Conservation (phyloP, 176 grass and related monocot genomes). For the Carex parvula region DNA sequence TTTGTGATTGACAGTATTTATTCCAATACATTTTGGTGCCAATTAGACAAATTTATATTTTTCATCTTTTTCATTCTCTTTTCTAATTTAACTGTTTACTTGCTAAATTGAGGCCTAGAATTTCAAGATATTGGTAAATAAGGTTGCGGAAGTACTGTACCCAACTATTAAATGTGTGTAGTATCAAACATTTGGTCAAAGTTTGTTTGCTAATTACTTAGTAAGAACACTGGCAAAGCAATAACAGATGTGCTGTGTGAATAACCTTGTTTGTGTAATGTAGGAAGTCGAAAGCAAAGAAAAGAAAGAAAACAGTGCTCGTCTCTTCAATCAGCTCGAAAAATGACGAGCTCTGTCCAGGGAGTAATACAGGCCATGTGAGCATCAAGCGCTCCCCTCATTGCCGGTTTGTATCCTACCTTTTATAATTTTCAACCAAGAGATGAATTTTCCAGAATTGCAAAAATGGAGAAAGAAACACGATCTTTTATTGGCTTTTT, state of each 20-base stretch:
- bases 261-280: not conserved
- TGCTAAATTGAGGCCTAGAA: not conserved
- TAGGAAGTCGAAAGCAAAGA: slow-evolving; percentile 23
- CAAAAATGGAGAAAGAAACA: not conserved
- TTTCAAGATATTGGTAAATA: not conserved
- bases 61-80: not conserved
- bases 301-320: slow-evolving; percentile 23
- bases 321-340: slow-evolving; percentile 25
- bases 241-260: not conserved
- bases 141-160: not conserved
- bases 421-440: not conserved
- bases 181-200: not conserved
- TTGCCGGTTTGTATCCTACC: slow-evolving; percentile 8
- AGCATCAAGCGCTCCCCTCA: slow-evolving; percentile 11
- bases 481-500: not conserved
- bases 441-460: not conserved
- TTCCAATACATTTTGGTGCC: not conserved
- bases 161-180: not conserved
- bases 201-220: not conserved
- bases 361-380: not conserved
- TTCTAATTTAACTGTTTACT: not conserved
- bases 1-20: not conserved
- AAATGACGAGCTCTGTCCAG: not conserved
- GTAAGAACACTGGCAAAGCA: not conserved
- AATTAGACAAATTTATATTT: not conserved